These are phyloP conservation scores for Heritiera fomes DNA, from an alignment of 345 rosid species.

Conservation along the genomic window DNA sequence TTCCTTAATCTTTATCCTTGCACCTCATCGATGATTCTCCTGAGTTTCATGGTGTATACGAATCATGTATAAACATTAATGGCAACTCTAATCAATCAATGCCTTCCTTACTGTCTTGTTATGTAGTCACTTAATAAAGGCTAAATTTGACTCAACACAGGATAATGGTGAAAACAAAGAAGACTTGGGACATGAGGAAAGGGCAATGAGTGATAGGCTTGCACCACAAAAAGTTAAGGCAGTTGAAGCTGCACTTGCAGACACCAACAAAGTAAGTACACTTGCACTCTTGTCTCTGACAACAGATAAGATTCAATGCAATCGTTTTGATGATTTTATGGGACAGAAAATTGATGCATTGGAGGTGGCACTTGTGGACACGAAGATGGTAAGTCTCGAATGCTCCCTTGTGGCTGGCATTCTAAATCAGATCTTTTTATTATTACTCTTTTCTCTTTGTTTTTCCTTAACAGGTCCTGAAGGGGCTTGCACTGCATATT, in stretches of 20 bases:
- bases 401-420: neutral
- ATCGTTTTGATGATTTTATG: neutral
- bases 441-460: neutral
- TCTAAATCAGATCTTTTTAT: neutral
- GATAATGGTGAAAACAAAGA: constrained; percentile 19
- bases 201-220: neutral
- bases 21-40: neutral
- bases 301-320: neutral
- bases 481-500: constrained; percentile 36
- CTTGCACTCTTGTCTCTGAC: neutral
- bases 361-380: constrained; percentile 43
- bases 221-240: constrained; percentile 29
- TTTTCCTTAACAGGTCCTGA: constrained; percentile 35
- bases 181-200: constrained; percentile 6
- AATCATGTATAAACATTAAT: neutral
- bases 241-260: constrained; percentile 31
- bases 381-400: constrained; percentile 39
- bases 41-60: neutral
- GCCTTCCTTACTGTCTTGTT: neutral
- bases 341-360: constrained; percentile 43
- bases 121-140: neutral
- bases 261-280: constrained; percentile 36
- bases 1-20: neutral
- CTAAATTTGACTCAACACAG: constrained; percentile 23
- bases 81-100: neutral